Evolutionary conservation across 192 early-diverging fungal species (phyloP).

Genomic region (Dimargaris xerosporica): DNA sequence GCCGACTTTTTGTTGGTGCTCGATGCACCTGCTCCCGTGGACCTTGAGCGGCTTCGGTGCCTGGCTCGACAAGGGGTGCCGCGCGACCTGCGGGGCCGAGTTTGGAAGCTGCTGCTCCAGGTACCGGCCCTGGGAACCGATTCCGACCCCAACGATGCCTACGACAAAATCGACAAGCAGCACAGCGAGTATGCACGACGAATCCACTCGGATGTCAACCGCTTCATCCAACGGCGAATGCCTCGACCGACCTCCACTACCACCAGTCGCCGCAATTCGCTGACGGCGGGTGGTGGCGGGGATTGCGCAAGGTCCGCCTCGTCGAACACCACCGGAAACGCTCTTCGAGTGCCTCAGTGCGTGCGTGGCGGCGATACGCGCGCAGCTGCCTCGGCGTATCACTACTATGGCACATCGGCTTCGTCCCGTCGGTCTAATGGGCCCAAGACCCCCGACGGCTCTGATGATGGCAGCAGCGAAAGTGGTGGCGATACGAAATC

Average conservation of each 20-base stretch:
- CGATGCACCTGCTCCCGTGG: slow-evolving; percentile 67
- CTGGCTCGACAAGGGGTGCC: slow-evolving; percentile 69
- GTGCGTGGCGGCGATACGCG: too few species aligned
- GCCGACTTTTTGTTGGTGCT: slow-evolving; percentile 57
- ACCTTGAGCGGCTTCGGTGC: slow-evolving; percentile 60
- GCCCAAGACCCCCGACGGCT: too few species aligned
- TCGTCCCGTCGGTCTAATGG: too few species aligned
- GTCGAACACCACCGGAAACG: too few species aligned
- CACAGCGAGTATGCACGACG: slow-evolving; percentile 12
- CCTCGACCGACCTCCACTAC: not conserved
- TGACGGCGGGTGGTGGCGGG: slow-evolving; percentile 44
- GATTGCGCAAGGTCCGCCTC: slow-evolving; percentile 36
- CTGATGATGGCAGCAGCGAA: too few species aligned
- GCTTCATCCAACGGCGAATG: not conserved
- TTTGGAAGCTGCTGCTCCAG: slow-evolving; percentile 77
- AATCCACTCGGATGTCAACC: not conserved
- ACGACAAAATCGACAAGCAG: slow-evolving; percentile 55
- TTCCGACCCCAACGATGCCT: slow-evolving; percentile 60
- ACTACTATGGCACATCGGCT: too few species aligned
- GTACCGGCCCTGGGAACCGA: slow-evolving; percentile 33
- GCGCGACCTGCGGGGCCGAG: slow-evolving; percentile 62
- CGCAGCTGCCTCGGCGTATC: too few species aligned
- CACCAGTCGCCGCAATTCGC: not conserved
- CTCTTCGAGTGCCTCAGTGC: too few species aligned
- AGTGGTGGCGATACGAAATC: too few species aligned